Evolutionary conservation across 73 alveolate genomes (phyloP), one percentile per base, ranked within the genome.

Genomic region (Paramecium sexaurelia): DNA sequence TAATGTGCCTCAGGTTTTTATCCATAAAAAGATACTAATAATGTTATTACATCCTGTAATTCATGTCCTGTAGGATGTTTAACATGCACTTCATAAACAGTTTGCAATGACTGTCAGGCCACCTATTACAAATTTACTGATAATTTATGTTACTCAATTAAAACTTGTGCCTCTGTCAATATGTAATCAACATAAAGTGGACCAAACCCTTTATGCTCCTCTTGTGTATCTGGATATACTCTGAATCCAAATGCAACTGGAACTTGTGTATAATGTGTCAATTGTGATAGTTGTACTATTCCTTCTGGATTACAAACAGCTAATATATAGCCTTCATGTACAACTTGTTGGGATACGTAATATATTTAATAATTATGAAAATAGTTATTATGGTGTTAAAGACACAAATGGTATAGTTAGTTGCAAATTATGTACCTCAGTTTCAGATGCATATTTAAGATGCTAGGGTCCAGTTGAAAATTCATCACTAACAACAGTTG

Each of bases 301-400:
- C 67, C 67, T 17, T 1, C 67, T 51, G 67, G 67, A 51, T 51
- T 17, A 51, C 17, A 51, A 51, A 61, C 57, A 33, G 56, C 87
- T 73, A 2, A 36, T 9, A 10, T 27, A 40, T 41, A 11, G 19
- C 19, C 73, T 1, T 36, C 90, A 78, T 43, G 68, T 45, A 17
- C 90, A 9, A 78, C 90, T 78, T 78, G 90, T 40, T 17, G 39
- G 19, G 90, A 26, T 24, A 26, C 39, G 55, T 78, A 43, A n/a
- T 41, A 8, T 9, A 2, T 10, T 29, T 19, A 19, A 11, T 1
- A 22, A 17, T 61, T 51, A 51, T 43, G 13, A 43, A 8, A 0
- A 5, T 61, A 61, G 83, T 9, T 78, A 45, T 39, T 41, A 17
- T 78, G 75, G 43, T 7, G 19, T 39, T 3, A 24, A 24, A 20